These are phyloP conservation scores for Raffaelea albimanens DNA, from an alignment of 2,329 filamentous ascomycete species.

Conservation along the genomic window DNA sequence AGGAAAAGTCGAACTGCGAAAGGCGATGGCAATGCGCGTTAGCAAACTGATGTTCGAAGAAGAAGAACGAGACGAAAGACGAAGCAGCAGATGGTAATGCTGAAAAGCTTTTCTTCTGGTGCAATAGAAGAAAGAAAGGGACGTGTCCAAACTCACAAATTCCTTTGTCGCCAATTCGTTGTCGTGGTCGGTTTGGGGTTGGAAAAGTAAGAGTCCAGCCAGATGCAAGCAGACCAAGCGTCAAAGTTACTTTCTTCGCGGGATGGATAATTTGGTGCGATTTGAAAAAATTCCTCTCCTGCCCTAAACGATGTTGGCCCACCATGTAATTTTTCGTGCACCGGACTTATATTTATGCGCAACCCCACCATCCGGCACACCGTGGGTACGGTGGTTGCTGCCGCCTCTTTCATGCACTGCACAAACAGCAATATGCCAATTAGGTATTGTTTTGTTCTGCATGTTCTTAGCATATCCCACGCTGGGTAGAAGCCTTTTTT, in stretches of 20 bases:
- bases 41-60: too few relatives aligned
- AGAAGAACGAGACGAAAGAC: too few relatives aligned
- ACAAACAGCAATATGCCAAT: too few relatives aligned
- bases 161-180: constrained; percentile 7
- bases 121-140: background rate
- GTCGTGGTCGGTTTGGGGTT: constrained; percentile 10
- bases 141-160: constrained; percentile 8
- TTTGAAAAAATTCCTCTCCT: constrained; percentile 13
- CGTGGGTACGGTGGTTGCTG: too few relatives aligned
- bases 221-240: constrained; percentile 7
- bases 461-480: too few relatives aligned
- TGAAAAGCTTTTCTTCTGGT: too few relatives aligned
- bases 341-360: constrained; percentile 12
- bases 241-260: constrained; percentile 9
- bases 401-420: too few relatives aligned
- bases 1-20: background rate
- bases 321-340: constrained; percentile 6
- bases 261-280: constrained; percentile 13
- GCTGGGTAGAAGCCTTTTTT: too few relatives aligned
- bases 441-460: too few relatives aligned
- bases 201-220: constrained; percentile 7
- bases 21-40: background rate
- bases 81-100: too few relatives aligned
- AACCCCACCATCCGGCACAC: background rate
- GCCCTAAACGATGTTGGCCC: constrained; percentile 10